Conservation (phyloP, 305 asterid genomes). For the Fraxinus sp. region DNA sequence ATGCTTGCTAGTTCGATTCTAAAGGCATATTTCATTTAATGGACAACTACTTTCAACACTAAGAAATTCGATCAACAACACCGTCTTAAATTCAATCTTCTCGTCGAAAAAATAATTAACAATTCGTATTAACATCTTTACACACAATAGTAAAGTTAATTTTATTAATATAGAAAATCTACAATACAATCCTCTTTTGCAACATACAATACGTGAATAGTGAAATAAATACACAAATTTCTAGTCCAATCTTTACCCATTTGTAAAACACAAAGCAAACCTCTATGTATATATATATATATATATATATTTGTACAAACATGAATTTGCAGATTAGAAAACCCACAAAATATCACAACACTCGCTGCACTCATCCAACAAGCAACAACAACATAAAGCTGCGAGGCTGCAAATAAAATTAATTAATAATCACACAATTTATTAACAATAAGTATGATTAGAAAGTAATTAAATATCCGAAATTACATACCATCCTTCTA, state of each 20-base stretch:
- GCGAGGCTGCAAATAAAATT: slow-evolving; percentile 34
- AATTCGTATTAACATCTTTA: too few species aligned
- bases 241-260: not conserved
- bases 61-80: too few species aligned
- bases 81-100: not conserved
- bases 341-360: slow-evolving; percentile 31
- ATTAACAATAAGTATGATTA: too few species aligned
- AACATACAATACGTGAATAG: not conserved
- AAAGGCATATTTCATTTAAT: not conserved
- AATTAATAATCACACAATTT: not conserved
- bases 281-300: too few species aligned
- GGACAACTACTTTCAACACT: too few species aligned
- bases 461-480: too few species aligned
- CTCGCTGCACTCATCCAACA: slow-evolving; percentile 40
- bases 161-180: too few species aligned
- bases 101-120: too few species aligned
- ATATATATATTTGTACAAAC: not conserved
- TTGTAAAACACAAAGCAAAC: too few species aligned
- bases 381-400: slow-evolving; percentile 44
- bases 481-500: slow-evolving; percentile 34
- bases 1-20: not conserved
- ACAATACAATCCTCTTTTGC: not conserved
- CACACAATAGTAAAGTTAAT: too few species aligned
- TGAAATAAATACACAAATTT: not conserved
- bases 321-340: not conserved